These are phyloP conservation scores for Zymoseptoria ardabiliae DNA, from an alignment of 2,329 filamentous ascomycete species.

Conservation along the genomic window DNA sequence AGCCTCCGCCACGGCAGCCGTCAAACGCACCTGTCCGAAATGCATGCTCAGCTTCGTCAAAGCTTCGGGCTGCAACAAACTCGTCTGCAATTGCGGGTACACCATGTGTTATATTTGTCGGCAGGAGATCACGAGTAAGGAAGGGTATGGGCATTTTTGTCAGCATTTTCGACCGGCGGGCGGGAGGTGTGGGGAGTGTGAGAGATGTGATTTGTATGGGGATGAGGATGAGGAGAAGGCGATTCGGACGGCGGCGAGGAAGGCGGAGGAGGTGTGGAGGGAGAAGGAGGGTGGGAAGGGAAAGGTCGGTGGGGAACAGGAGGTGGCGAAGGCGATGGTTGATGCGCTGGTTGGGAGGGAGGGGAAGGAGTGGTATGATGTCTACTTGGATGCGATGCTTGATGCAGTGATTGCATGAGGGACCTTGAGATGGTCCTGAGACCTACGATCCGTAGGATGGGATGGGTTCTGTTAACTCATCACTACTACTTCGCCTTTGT, in stretches of 20 bases:
- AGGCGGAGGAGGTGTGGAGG: constrained; percentile 41
- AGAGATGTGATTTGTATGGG: constrained; percentile 46
- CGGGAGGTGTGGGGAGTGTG: constrained; percentile 68
- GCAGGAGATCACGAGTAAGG: constrained; percentile 43
- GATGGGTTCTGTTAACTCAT: neutral
- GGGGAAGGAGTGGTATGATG: constrained; percentile 15
- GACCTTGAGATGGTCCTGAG: neutral
- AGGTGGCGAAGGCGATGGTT: constrained; percentile 9
- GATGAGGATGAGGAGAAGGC: constrained; percentile 42
- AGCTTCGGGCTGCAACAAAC: constrained; percentile 88
- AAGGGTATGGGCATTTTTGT: constrained; percentile 91
- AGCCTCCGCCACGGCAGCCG: constrained; percentile 82
- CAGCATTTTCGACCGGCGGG: constrained; percentile 87
- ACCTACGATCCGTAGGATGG: neutral
- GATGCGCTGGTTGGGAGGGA: constrained; percentile 13
- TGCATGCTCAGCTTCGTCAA: constrained; percentile 93
- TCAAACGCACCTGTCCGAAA: constrained; percentile 89
- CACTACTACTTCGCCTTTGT: neutral
- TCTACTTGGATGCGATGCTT: constrained; percentile 13
- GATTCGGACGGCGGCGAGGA: constrained; percentile 35
- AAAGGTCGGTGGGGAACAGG: neutral
- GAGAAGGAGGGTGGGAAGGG: constrained; percentile 27
- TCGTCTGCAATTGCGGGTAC: constrained; percentile 92
- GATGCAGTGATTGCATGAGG: constrained; percentile 16
- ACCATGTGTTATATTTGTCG: constrained; percentile 98